Conservation (phyloP, 2,329 filamentous ascomycete species). For the Epichloe hybrida region DNA sequence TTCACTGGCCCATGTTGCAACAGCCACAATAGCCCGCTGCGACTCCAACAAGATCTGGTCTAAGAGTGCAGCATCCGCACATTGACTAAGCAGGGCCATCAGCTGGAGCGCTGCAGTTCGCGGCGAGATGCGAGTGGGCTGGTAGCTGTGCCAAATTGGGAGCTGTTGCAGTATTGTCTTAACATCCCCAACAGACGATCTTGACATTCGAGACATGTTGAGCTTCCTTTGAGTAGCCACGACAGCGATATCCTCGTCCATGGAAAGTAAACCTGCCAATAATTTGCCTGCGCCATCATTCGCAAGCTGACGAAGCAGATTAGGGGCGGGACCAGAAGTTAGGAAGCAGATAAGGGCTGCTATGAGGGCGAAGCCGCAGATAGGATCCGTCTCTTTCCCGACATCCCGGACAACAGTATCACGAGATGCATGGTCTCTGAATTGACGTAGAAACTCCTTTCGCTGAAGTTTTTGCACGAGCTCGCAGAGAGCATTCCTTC, state of each 20-base stretch:
- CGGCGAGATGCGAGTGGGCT: constrained; percentile 41
- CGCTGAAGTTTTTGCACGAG: constrained; percentile 45
- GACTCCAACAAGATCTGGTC: constrained; percentile 17
- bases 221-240: constrained; percentile 51
- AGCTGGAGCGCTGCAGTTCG: constrained; percentile 50
- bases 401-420: constrained; percentile 52
- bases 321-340: constrained; percentile 43
- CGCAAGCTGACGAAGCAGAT: constrained; percentile 43
- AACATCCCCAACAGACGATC: constrained; percentile 40
- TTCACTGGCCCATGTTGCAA: constrained; percentile 11
- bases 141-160: constrained; percentile 45
- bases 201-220: constrained; percentile 55
- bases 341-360: constrained; percentile 51
- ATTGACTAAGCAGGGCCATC: constrained; percentile 32
- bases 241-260: constrained; percentile 40
- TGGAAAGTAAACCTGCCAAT: constrained; percentile 40
- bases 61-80: constrained; percentile 15
- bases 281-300: constrained; percentile 40
- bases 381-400: constrained; percentile 42
- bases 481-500: constrained; percentile 46
- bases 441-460: constrained; percentile 52
- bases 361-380: constrained; percentile 50
- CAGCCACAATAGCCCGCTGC: constrained; percentile 12
- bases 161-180: constrained; percentile 38
- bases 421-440: constrained; percentile 62